These are phyloP conservation scores for Geotrichum carabidarum DNA, from an alignment of 1,139 yeast genomes.

Conservation along the genomic window DNA sequence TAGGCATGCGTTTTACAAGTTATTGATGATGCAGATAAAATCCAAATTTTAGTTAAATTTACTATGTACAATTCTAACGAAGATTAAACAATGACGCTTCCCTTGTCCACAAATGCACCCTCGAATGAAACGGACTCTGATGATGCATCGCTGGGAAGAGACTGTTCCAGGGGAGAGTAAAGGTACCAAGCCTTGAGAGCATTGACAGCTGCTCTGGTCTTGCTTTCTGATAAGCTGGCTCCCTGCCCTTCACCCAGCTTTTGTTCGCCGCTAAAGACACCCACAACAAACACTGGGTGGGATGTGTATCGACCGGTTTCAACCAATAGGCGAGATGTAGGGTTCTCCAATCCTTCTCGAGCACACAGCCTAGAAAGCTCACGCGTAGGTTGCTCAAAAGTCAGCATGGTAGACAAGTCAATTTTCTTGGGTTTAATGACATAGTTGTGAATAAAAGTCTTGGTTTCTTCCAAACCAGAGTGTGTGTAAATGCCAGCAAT, in stretches of 20 bases:
- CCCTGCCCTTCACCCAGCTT: conserved; percentile 96
- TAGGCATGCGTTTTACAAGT: background rate
- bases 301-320: conserved; percentile 88
- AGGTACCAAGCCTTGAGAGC: conserved; percentile 90
- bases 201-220: conserved; percentile 84
- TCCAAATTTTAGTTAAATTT: background rate
- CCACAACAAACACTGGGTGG: conserved; percentile 84
- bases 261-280: conserved; percentile 77
- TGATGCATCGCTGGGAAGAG: conserved; percentile 55
- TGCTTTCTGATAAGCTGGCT: conserved; percentile 84
- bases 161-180: conserved; percentile 66
- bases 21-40: background rate
- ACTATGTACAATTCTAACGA: background rate
- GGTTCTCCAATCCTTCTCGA: conserved; percentile 69
- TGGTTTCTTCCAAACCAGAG: conserved; percentile 54
- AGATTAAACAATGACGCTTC: conserved; percentile 41
- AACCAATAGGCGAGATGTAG: conserved; percentile 76
- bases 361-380: conserved; percentile 75
- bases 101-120: conserved; percentile 41
- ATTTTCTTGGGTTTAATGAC: conserved; percentile 68
- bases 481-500: conserved; percentile 43
- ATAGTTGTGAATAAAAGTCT: conserved; percentile 63
- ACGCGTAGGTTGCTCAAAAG: conserved; percentile 79
- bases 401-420: conserved; percentile 66
- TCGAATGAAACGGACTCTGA: conserved; percentile 35